phyloP scores from a whole-genome alignment of 176 grass and related monocot species.

The Musa acuminata region DNA sequence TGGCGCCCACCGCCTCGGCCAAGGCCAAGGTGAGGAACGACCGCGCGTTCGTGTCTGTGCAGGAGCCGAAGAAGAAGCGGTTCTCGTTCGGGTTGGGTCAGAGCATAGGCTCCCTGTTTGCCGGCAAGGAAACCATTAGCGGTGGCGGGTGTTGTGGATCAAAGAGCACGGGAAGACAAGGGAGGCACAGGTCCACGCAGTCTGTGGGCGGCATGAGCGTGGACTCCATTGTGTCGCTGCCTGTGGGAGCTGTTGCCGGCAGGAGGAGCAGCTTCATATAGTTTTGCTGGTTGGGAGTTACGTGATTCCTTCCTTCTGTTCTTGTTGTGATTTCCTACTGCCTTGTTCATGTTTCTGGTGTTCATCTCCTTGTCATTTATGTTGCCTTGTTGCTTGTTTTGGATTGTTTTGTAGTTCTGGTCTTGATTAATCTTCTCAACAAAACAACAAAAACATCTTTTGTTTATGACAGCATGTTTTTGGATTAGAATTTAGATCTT shows the following conservation, averaged over 20 bases:
- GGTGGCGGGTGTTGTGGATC: neutral
- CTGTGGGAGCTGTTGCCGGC: conserved; percentile 34
- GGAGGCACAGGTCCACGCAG: conserved; percentile 41
- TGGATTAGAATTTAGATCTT: too few species aligned
- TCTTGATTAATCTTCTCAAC: neutral
- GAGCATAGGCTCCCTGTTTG: conserved; percentile 43
- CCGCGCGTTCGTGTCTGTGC: neutral
- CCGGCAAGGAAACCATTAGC: conserved; percentile 27
- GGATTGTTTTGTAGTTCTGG: too few species aligned
- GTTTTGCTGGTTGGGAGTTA: neutral
- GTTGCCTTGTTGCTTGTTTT: too few species aligned
- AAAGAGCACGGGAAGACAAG: conserved; percentile 30
- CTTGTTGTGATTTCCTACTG: neutral
- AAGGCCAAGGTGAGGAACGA: conserved; percentile 45
- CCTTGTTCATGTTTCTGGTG: neutral
- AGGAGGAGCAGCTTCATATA: neutral
- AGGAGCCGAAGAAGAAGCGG: conserved; percentile 31
- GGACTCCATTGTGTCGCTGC: conserved; percentile 77
- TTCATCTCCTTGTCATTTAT: too few species aligned
- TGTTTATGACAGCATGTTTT: too few species aligned
- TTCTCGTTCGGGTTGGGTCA: conserved; percentile 64
- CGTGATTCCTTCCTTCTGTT: neutral
- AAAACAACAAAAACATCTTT: neutral
- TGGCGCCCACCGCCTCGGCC: conserved; percentile 77
- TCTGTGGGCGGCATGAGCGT: conserved; percentile 65